A percentile compares a stretch with the other conserved stretches of the same genome.
Conservation (phyloP, 2,329 filamentous ascomycete genomes). For the Pseudogymnoascus sp. region DNA sequence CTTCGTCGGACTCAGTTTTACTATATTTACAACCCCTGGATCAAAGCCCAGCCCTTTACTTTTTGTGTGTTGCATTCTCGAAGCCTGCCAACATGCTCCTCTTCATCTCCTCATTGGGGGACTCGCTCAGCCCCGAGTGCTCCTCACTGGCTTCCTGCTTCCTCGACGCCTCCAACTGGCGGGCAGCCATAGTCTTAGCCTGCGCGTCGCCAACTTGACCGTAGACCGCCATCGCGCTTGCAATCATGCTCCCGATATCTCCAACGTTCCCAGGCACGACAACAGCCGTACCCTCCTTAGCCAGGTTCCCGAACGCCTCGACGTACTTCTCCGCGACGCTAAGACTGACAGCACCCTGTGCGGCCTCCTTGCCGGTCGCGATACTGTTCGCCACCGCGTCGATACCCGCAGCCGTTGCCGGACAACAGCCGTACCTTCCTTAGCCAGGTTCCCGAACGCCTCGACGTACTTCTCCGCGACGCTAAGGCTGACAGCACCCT, state of each 20-base stretch:
- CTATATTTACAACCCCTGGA: not conserved
- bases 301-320: slow-evolving; percentile 83
- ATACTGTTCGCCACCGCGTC: slow-evolving; percentile 76
- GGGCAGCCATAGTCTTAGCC: slow-evolving; percentile 55
- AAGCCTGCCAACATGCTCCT: slow-evolving; percentile 41
- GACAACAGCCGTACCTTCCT: slow-evolving; percentile 93
- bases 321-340: slow-evolving; percentile 97
- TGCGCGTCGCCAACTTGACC: slow-evolving; percentile 84
- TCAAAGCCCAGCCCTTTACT: slow-evolving; percentile 13
- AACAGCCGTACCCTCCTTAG: slow-evolving; percentile 90
- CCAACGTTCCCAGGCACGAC: slow-evolving; percentile 96
- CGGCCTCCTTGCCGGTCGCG: slow-evolving; percentile 60
- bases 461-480: slow-evolving; percentile 98
- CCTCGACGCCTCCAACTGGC: slow-evolving; percentile 35
- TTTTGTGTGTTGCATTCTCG: slow-evolving; percentile 30
- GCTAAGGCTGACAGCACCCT: slow-evolving; percentile 74
- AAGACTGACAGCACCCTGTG: slow-evolving; percentile 76
- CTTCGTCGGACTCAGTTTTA: not conserved
- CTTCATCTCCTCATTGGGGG: slow-evolving; percentile 34
- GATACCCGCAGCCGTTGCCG: slow-evolving; percentile 80
- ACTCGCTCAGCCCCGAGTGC: slow-evolving; percentile 19
- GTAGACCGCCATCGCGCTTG: slow-evolving; percentile 89
- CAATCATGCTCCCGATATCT: slow-evolving; percentile 94
- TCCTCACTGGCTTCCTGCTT: slow-evolving; percentile 23
- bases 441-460: slow-evolving; percentile 83